These are phyloP conservation scores for Fraxinus latifolia DNA, from an alignment of 305 asterid species.

Conservation along the genomic window DNA sequence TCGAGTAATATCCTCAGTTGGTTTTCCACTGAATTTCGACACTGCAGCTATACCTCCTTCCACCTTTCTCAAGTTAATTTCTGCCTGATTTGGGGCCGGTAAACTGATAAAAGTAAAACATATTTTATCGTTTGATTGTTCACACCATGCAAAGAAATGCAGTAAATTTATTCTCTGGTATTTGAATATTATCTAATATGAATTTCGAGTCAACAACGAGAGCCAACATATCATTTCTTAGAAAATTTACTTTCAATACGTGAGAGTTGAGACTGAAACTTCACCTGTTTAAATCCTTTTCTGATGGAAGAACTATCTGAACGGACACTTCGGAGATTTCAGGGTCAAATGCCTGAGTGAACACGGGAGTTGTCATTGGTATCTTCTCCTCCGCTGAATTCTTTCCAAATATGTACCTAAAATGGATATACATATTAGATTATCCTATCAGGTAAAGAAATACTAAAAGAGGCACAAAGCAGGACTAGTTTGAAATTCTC, in stretches of 20 bases:
- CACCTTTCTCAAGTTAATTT: constrained; percentile 54
- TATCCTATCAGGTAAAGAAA: background rate
- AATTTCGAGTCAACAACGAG: background rate
- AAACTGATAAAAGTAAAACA: constrained; percentile 42
- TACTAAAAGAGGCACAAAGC: background rate
- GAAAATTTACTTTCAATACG: background rate
- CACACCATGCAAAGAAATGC: background rate
- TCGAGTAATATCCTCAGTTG: constrained; percentile 52
- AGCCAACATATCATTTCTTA: background rate
- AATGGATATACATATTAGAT: constrained; percentile 5
- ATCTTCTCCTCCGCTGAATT: constrained; percentile 71
- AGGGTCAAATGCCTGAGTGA: constrained; percentile 59
- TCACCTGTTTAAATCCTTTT: constrained; percentile 69
- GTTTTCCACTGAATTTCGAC: constrained; percentile 36
- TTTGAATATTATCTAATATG: background rate
- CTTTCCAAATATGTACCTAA: constrained; percentile 83
- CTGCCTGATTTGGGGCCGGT: constrained; percentile 70
- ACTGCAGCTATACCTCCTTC: constrained; percentile 78
- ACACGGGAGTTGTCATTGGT: constrained; percentile 88
- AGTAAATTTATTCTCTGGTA: background rate
- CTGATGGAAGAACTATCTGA: constrained; percentile 81
- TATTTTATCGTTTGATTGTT: background rate
- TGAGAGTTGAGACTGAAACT: constrained; percentile 6
- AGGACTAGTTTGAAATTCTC: constrained; percentile 20
- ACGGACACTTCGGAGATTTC: constrained; percentile 59